Evolutionary conservation across 2,329 filamentous ascomycete genomes (phyloP).

Genomic region (Thielaviopsis punctulata): DNA sequence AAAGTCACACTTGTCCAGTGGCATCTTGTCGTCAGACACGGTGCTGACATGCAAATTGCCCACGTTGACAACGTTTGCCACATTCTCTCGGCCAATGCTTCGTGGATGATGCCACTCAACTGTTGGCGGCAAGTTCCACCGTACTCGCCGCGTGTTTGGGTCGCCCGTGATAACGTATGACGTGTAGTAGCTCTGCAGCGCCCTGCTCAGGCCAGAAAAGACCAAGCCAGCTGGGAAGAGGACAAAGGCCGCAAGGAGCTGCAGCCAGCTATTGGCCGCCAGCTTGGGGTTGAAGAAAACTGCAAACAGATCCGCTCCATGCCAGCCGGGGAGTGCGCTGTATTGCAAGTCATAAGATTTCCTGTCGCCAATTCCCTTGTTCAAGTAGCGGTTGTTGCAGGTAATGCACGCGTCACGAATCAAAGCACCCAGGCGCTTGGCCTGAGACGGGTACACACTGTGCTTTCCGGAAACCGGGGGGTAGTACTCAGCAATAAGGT

Average conservation of each 20-base stretch:
- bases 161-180: slow-evolving; percentile 24
- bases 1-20: slow-evolving; percentile 19
- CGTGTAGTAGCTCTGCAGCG: slow-evolving; percentile 24
- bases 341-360: slow-evolving; percentile 26
- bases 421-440: slow-evolving; percentile 18
- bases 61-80: slow-evolving; percentile 20
- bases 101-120: slow-evolving; percentile 20
- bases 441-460: slow-evolving; percentile 16
- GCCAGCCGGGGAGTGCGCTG: slow-evolving; percentile 22
- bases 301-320: slow-evolving; percentile 24
- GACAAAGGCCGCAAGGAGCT: slow-evolving; percentile 16
- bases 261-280: slow-evolving; percentile 16
- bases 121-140: slow-evolving; percentile 20
- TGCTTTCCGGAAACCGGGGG: slow-evolving; percentile 13
- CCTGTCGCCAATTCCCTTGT: slow-evolving; percentile 20
- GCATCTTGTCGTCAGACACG: slow-evolving; percentile 18
- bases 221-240: slow-evolving; percentile 19
- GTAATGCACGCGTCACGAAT: slow-evolving; percentile 21
- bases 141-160: slow-evolving; percentile 21
- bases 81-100: slow-evolving; percentile 14
- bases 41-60: slow-evolving; percentile 19
- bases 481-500: slow-evolving; percentile 18
- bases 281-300: slow-evolving; percentile 23
- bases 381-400: slow-evolving; percentile 22
- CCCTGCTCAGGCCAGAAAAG: slow-evolving; percentile 20